Base-by-base conservation (phyloP, 306 rosid genomes). In the Dryas alaskensis region DNA sequence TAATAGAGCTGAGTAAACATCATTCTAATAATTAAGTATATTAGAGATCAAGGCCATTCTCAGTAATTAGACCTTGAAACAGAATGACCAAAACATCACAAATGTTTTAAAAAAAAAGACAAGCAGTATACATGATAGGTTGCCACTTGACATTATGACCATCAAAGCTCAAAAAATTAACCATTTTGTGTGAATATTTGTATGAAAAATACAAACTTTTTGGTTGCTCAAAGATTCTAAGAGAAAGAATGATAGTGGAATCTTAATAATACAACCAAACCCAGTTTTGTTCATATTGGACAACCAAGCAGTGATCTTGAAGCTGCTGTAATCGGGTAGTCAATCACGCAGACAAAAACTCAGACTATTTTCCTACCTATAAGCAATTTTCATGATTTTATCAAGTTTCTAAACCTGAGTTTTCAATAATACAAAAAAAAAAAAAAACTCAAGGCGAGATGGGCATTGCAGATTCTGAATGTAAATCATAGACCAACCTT, bases 401-500 rank as follows among this genome's bases (percentile, higher is more conserved):
- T 19, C 37, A 52, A 47, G 8, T 43, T 49, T 53, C 68, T 49
- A 61, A 22, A 67, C 11, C 67, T 67, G 73, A 37, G 44, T 48
- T 73, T 12, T 31, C 31, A 37, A 43, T 31, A 39, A 76, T 40
- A 31, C 27, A 62, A 4, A 31, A 62, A 39, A 6, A 62, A 16
- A 12, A 13, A 44, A 45, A 76, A 59, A 14, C 16, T 40, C 46
- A 69, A 68, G 4, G 16, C 40, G 45, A 73, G 40, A 17, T 62
- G 62, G 79, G 48, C 59, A 66, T 53, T 59, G 51, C 75, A 52
- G 14, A 76, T 40, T 76, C 53, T 11, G 53, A 44, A 76, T 50
- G 6, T 5, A 58, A 54, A 46, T 0, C 50, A 31, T 31, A 60
- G 0, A 65, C 80, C 40, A 78, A 94, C 98, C 95, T 87, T 94